These are phyloP conservation scores for Yamadazyma trypodendri DNA, from an alignment of 1,139 yeast species.

Conservation along the genomic window DNA sequence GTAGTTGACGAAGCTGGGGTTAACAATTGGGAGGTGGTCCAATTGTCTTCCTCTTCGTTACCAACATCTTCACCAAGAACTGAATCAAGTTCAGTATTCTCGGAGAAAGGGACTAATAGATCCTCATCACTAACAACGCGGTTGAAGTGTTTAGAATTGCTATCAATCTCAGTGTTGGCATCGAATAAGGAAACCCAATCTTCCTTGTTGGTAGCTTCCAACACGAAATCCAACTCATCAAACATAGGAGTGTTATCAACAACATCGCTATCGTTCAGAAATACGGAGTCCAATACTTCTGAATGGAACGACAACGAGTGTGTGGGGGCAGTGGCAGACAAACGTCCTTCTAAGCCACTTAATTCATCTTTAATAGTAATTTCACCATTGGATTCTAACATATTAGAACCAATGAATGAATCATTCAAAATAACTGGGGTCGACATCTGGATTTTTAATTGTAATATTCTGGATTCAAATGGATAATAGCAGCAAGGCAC, in stretches of 20 bases:
- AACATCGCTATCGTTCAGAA: constrained; percentile 45
- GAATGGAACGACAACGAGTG: constrained; percentile 48
- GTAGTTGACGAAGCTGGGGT: constrained; percentile 38
- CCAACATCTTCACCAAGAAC: constrained; percentile 2
- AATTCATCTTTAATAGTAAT: constrained; percentile 3
- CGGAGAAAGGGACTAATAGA: constrained; percentile 10
- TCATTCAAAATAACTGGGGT: constrained; percentile 15
- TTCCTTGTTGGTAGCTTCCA: constrained; percentile 47
- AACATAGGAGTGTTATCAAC: constrained; percentile 66
- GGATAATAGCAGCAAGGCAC: constrained; percentile 4
- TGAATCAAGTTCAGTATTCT: constrained; percentile 10
- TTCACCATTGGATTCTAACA: constrained; percentile 6
- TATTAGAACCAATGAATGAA: constrained; percentile 12
- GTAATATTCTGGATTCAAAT: not conserved
- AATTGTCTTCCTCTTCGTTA: constrained; percentile 6
- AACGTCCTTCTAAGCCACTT: constrained; percentile 4
- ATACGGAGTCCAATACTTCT: constrained; percentile 61
- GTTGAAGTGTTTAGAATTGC: constrained; percentile 15
- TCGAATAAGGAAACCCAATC: constrained; percentile 69
- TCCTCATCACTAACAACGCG: constrained; percentile 25
- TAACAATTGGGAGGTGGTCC: constrained; percentile 22
- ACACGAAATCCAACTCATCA: constrained; percentile 49
- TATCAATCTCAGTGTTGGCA: constrained; percentile 30
- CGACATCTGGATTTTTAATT: constrained; percentile 10
- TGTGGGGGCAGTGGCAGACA: constrained; percentile 4